Evolutionary conservation across 345 rosid species (phyloP).

Genomic region (Xanthoceras sorbifolium): DNA sequence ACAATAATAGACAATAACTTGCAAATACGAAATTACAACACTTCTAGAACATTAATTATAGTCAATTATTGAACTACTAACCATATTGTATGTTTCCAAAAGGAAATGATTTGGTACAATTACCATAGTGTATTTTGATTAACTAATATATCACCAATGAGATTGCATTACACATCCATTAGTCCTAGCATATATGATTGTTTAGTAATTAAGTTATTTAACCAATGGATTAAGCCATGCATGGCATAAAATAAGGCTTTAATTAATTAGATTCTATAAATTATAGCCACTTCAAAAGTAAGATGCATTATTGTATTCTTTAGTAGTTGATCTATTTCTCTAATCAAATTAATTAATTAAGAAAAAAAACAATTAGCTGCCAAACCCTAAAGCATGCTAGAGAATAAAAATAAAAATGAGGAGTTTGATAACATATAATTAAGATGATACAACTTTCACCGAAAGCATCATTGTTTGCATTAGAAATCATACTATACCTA

Average conservation of each 20-base stretch:
- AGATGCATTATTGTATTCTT: neutral
- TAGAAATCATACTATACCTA: constrained; percentile 13
- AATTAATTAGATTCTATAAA: constrained; percentile 5
- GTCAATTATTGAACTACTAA: no score
- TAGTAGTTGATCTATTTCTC: neutral
- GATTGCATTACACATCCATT: neutral
- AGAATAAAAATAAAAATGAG: neutral
- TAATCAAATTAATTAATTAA: neutral
- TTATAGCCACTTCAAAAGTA: constrained; percentile 18
- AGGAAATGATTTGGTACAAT: neutral
- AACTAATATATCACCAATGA: neutral
- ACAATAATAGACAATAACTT: neutral
- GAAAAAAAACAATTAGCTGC: neutral
- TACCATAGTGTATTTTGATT: neutral
- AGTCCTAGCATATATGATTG: no score
- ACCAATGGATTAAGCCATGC: constrained; percentile 1
- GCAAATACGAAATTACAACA: neutral
- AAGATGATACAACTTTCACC: constrained; percentile 3
- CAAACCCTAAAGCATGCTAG: constrained; percentile 9
- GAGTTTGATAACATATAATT: neutral
- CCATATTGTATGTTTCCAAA: neutral
- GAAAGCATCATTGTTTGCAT: constrained; percentile 9
- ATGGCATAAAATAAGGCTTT: neutral
- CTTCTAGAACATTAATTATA: neutral
- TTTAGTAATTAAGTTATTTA: neutral